Base-by-base conservation (phyloP, 2,329 filamentous ascomycete genomes). In the Colletotrichum costaricense region DNA sequence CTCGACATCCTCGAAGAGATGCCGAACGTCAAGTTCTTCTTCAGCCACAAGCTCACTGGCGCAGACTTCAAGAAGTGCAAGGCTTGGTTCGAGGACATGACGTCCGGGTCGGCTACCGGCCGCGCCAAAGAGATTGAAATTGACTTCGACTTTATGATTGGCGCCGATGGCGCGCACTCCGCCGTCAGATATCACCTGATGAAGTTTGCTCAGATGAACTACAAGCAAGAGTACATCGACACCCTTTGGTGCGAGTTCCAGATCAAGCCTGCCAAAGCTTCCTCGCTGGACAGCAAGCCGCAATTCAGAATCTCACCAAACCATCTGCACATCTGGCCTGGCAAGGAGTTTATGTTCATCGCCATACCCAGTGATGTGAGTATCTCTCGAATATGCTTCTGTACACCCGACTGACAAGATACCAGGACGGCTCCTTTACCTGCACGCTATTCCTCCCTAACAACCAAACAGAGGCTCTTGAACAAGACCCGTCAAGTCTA, bases 321-420 rank as follows among this genome's bases (percentile, higher is more conserved):
- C 78, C 95, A 98, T 80, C 88, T 99, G 1, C 97, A 99, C 82
- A 99, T 99, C 80, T 99, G 97, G 97, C 97, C 97, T 0, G 95
- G 94, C 38, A 92, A 92, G 78, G 92, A 95, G 55, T 96, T 97
- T 79, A 98, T 99, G 97, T 99, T 99, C 84, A 99, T 99, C 79
- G 97, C 97, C 22, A 95, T 99, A 56, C 96, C 97, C 0, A 92
- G 89, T 76, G 85, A 88, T 70, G 89, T 91, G 80, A 76, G 87
- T 78, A 5, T 5, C 58, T 12, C 9, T 2, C 1, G 5, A 7
- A 8, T 16, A 26, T 14, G 7, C 8, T 5, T 14, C 1, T 16
- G 6, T 3, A 0, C 5, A 33, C 5, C 33, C 52, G 7, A 30
- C 66, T 68, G 3, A 69, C 74, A 79, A 62, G 77, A 70, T 33